Base-by-base conservation (phyloP, 2,329 filamentous ascomycete genomes). In the Paracamarosporium sp. region DNA sequence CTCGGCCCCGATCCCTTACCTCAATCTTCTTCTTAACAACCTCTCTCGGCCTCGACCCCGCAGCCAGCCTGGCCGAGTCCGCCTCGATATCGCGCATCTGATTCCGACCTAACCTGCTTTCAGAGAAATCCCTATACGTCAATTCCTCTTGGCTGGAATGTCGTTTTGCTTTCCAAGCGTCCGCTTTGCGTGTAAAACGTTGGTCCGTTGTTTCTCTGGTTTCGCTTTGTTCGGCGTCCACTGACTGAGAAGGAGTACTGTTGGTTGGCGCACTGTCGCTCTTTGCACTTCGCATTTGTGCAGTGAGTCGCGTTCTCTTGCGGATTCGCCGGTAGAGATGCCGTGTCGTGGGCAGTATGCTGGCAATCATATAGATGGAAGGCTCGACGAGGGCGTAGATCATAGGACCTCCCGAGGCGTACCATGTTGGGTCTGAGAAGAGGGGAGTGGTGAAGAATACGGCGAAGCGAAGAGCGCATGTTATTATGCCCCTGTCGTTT, bases 131-230 rank as follows among this genome's bases (percentile, higher is more conserved):
- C 4, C 54, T 47, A 15, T 52, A 5, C 12, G 55, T 53, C 27
- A 47, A 41, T 17, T 48, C 48, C 48, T 52, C 55, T 27, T 57
- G 33, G 22, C 55, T 53, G 5, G 55, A 52, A 57, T 43, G 52
- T 17, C 48, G 33, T 27, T 53, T 22, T 25, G 54, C 47, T 15
- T 40, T 33, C 45, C 54, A 47, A 8, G 20, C 30, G 35, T 46
- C 31, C 40, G 28, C 17, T 31, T 44, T 15, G 33, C n/a, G 33
- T 15, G 25, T 24, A 31, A 27, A 38, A 35, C 30, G 4, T 20
- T 12, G 25, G 15, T 3, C 25, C 5, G 31, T 1, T 9, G 15
- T 25, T 38, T 17, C 46, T 9, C 24, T 17, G 33, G 31, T 12
- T 8, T 5, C 13, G 5, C 33, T 38, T 17, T 5, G 13, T 4